These are phyloP conservation scores for Smallanthus sonchifolius DNA, from an alignment of 129 eudicot species.

Conservation along the genomic window DNA sequence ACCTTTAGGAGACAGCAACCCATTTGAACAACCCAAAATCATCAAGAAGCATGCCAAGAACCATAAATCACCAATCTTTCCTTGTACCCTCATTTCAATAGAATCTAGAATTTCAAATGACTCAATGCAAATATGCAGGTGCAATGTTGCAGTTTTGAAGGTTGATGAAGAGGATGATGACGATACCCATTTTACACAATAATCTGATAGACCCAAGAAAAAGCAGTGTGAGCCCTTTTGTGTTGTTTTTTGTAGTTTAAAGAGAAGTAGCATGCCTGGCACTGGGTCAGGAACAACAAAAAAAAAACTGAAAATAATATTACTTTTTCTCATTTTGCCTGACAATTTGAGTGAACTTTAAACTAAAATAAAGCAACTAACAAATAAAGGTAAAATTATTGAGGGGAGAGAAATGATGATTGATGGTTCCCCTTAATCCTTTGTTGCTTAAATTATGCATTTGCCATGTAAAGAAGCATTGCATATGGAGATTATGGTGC, in stretches of 20 bases:
- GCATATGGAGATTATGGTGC: constrained; percentile 34
- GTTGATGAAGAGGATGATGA: not conserved
- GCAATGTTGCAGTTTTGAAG: constrained; percentile 11
- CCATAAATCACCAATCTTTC: constrained; percentile 36
- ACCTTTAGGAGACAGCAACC: constrained; percentile 89
- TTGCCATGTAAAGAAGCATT: constrained; percentile 26
- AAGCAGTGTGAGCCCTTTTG: constrained; percentile 41
- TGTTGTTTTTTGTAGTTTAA: constrained; percentile 48
- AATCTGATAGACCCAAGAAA: constrained; percentile 44
- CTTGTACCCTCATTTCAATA: constrained; percentile 37
- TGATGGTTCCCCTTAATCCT: constrained; percentile 32
- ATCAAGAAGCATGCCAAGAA: constrained; percentile 41
- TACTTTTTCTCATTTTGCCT: constrained; percentile 21
- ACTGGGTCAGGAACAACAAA: constrained; percentile 51
- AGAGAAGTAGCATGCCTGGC: constrained; percentile 85
- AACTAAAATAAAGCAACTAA: constrained; percentile 40
- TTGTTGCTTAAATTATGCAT: constrained; percentile 32
- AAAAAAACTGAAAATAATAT: constrained; percentile 32
- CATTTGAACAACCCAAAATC: constrained; percentile 38
- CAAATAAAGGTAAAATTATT: constrained; percentile 38
- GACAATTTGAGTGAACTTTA: constrained; percentile 43
- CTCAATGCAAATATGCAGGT: not conserved
- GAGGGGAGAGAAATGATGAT: constrained; percentile 39
- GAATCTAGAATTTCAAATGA: constrained; percentile 12
- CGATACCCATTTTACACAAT: constrained; percentile 34